Conservation (phyloP, 2,329 filamentous ascomycete species). For the Aspergillus hiratsukae region DNA sequence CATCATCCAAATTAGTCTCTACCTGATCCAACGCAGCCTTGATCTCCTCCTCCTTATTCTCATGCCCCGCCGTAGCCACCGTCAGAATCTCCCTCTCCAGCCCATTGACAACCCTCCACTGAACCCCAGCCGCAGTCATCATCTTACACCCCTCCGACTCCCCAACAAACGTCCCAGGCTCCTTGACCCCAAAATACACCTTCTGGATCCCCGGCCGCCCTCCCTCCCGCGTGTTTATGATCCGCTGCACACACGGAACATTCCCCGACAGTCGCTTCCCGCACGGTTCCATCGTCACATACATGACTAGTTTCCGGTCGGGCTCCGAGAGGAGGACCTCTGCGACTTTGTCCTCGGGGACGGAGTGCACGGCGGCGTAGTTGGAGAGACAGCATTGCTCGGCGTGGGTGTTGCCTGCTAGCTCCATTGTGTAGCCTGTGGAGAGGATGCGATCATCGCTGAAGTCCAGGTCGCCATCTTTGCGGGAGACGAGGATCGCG, state of each 20-base stretch:
- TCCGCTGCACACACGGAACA: slow-evolving; percentile 64
- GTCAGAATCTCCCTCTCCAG: slow-evolving; percentile 75
- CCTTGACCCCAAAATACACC: slow-evolving; percentile 82
- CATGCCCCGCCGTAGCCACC: slow-evolving; percentile 80
- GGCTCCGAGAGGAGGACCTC: slow-evolving; percentile 39
- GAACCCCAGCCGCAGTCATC: slow-evolving; percentile 67
- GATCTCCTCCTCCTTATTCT: slow-evolving; percentile 30
- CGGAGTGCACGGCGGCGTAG: slow-evolving; percentile 32
- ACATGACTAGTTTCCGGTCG: slow-evolving; percentile 58
- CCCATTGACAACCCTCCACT: slow-evolving; percentile 67
- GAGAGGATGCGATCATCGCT: slow-evolving; percentile 56
- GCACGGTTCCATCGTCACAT: slow-evolving; percentile 77
- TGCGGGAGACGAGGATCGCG: slow-evolving; percentile 65
- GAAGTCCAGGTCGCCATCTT: slow-evolving; percentile 21
- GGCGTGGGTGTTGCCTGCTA: slow-evolving; percentile 89
- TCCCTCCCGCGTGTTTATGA: slow-evolving; percentile 51
- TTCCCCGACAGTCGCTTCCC: slow-evolving; percentile 45
- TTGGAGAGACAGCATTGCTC: slow-evolving; percentile 91
- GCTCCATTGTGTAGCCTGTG: slow-evolving; percentile 86
- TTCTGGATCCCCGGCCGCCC: slow-evolving; percentile 61
- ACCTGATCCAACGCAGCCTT: slow-evolving; percentile 22
- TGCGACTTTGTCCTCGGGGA: slow-evolving; percentile 32
- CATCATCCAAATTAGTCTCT: slow-evolving; percentile 35
- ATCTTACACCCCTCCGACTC: slow-evolving; percentile 70
- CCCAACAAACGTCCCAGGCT: slow-evolving; percentile 85